Evolutionary conservation across 495 filamentous ascomycete genomes (phyloP), one percentile per base, ranked within the genome.

Genomic region (Lasiosphaeria hispida): DNA sequence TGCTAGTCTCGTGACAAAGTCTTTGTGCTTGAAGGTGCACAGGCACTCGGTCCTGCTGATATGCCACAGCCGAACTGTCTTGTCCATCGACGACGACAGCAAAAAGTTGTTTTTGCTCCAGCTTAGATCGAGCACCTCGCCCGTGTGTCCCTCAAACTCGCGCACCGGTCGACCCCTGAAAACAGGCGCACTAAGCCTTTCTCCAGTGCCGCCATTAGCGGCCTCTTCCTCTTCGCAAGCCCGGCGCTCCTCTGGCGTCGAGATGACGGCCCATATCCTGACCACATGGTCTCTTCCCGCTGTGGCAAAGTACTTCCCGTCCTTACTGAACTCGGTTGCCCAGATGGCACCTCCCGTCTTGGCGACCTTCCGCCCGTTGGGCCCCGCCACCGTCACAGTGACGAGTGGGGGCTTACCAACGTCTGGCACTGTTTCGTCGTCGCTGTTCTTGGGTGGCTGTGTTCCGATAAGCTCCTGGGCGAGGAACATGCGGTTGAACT

Each of bases 61-160:
- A 73, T 97, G 94, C 94, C 94, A 99, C 48, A 99, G 75, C 13
- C 92, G 82, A 19, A 99, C 95, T 3, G 94, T 97, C 74, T 96
- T 97, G 71, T 99, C 94, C 91, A 96, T 97, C 0, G 92, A 96
- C 0, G 92, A 96, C 30, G 93, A 96, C 33, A 99, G 82, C 50
- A 99, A 77, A 62, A 99, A 99, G 63, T 96, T 96, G 67, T 99
- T 99, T 82, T 98, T 99, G 76, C 91, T 96, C 93, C 94, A 99
- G 70, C 90, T 96, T 37, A 99, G 65, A 66, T 96, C 93, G 61
- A 99, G 74, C 5, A 99, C 84, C 67, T 92, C 92, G 7, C 87
- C 87, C 0, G 85, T 89, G 66, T 99, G 94, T 0, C 92, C 92
- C 53, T 84, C 75, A 65, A 94, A 96, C 65, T 94, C 87, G 50